Percentiles rank a stretch among this genome's conserved stretches.
These are phyloP conservation scores for Fusarium sacchari DNA, from an alignment of 2,329 filamentous ascomycete species.

Conservation along the genomic window DNA sequence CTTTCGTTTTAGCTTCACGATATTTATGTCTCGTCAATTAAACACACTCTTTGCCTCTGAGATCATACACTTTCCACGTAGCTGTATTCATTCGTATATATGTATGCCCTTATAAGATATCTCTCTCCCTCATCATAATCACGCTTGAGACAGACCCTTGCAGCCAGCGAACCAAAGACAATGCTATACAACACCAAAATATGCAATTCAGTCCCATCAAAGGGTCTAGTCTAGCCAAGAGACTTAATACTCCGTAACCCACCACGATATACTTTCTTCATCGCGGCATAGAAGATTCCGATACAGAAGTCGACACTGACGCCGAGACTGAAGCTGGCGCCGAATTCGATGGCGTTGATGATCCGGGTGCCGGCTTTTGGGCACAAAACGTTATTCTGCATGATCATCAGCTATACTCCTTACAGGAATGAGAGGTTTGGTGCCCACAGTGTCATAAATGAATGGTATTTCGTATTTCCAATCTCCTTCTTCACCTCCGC, in stretches of 20 bases:
- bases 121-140: background rate
- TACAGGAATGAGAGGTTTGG: background rate
- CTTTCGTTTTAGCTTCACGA: background rate
- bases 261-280: background rate
- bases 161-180: background rate
- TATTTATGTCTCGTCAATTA: background rate
- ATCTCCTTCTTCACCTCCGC: slow-evolving; percentile 34
- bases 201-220: background rate
- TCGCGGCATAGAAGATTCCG: slow-evolving; percentile 14
- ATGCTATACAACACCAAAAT: background rate
- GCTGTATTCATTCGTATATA: background rate
- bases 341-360: slow-evolving; percentile 18
- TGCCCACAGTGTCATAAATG: slow-evolving; percentile 41
- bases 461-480: slow-evolving; percentile 37
- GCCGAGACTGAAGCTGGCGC: slow-evolving; percentile 16
- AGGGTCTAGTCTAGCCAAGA: background rate
- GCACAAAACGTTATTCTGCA: slow-evolving; percentile 29
- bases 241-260: background rate
- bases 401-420: background rate
- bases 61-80: background rate
- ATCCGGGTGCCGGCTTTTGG: slow-evolving; percentile 27
- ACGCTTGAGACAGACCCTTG: background rate
- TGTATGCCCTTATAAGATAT: background rate
- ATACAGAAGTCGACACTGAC: slow-evolving; percentile 26
- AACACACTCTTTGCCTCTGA: background rate